Base-by-base conservation (phyloP, 345 rosid genomes). In the Citropsis articulata region DNA sequence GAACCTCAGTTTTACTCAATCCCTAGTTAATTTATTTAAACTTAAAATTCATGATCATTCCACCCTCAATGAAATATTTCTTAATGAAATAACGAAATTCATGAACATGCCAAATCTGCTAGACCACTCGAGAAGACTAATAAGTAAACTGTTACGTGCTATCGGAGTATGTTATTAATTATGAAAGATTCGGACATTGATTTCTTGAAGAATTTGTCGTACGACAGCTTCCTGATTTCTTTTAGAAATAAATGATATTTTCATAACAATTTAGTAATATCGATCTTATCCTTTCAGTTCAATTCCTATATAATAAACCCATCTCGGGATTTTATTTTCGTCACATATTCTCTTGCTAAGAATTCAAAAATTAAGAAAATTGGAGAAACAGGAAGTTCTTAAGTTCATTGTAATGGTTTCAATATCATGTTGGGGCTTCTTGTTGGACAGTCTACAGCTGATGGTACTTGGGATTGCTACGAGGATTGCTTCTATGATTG, bases 351-450 rank as follows among this genome's bases (percentile, higher is more conserved):
- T 42, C 48, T 42, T 42, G 48, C 48, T 0, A 42, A 42, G 48
- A 42, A 42, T 2, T 9, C 13, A 9, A 42, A 42, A 42, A 10
- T 10, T 10, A 30, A 40, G 19, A 68, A 24, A 69, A 69, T 42
- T 42, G 72, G 57, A 42, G 72, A 69, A 24, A 45, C 45, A 21
- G 5, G 14, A 24, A 24, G 36, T 10, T 9, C 48, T 69, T 27
- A 10, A 27, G n/a, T 27, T 14, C 6, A 5, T 69, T 45, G 7
- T 45, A 16, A 69, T 75, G 50, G 78, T 56, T 22, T 75, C 78
- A 13, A 16, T 85, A 16, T 85, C 40, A 72, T 88, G 57, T 27
- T 87, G 76, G 62, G 76, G 12, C n/a, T 82, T 63, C 18, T 79
- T 10, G 56, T 78, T 62, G 38, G 38, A 36, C 8, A 5, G 35